phyloP scores from a whole-genome alignment of 208 protist species.

The Endotrypanum monterogeii region DNA sequence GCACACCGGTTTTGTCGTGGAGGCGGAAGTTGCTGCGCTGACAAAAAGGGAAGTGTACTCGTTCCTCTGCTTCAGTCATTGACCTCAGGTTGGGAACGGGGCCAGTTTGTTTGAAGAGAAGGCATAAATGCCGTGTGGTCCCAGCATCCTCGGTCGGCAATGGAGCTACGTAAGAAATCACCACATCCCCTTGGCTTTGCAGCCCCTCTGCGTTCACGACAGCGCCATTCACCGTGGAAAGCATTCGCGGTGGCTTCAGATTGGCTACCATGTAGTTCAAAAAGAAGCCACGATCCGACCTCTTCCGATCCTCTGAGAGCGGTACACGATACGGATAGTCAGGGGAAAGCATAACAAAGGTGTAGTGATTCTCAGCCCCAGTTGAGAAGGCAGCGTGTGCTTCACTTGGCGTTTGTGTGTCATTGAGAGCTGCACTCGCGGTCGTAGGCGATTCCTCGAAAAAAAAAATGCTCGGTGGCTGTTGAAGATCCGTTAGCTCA shows the following conservation, averaged over 20 bases:
- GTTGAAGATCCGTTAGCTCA: conserved; percentile 84
- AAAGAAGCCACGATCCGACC: conserved; percentile 70
- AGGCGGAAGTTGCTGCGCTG: conserved; percentile 67
- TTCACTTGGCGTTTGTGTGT: neutral
- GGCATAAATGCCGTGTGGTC: conserved; percentile 81
- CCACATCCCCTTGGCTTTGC: conserved; percentile 61
- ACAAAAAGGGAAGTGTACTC: conserved; percentile 43
- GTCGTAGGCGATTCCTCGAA: conserved; percentile 28
- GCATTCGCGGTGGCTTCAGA: conserved; percentile 25
- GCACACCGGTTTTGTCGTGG: conserved; percentile 31
- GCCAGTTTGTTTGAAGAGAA: conserved; percentile 73
- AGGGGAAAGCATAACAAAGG: conserved; percentile 84
- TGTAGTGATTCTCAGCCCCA: conserved; percentile 46
- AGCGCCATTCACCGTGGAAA: conserved; percentile 10
- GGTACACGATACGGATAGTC: conserved; percentile 88
- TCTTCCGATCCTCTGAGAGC: conserved; percentile 37
- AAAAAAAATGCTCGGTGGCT: conserved; percentile 83
- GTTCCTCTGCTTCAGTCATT: conserved; percentile 45
- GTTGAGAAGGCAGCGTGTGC: neutral
- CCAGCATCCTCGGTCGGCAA: conserved; percentile 91
- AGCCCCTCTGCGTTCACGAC: conserved; percentile 16
- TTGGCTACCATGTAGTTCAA: conserved; percentile 90
- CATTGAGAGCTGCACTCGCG: neutral
- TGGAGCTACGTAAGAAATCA: conserved; percentile 81
- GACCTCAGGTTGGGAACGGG: conserved; percentile 34